Evolutionary conservation across 371 early-diverging fungal genomes (phyloP).

Genomic region (Syncephalastrum contaminatum): DNA sequence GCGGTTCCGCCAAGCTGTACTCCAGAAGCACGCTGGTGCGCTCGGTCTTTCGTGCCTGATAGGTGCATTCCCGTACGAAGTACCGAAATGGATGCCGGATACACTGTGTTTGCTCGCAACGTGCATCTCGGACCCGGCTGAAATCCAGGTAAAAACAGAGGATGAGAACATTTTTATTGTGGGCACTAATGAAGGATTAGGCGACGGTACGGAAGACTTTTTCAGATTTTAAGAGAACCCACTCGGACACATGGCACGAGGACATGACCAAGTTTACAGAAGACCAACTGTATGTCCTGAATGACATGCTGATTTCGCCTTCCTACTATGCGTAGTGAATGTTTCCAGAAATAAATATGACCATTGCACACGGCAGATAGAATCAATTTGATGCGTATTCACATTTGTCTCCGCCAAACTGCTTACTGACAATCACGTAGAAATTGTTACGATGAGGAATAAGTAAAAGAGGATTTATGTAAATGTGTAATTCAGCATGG

Average conservation of each 20-base stretch:
- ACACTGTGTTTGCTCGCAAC: constrained; percentile 72
- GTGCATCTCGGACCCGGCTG: constrained; percentile 85
- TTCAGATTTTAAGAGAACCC: constrained; percentile 89
- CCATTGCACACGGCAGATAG: no score
- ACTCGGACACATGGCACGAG: constrained; percentile 94
- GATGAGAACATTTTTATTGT: neutral
- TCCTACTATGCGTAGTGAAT: constrained; percentile 68
- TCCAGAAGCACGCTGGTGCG: constrained; percentile 84
- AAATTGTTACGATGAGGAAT: no score
- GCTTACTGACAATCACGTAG: no score
- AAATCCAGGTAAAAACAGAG: constrained; percentile 63
- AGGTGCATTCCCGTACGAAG: constrained; percentile 89
- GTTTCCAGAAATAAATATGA: no score
- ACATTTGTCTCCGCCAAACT: no score
- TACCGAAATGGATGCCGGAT: constrained; percentile 89
- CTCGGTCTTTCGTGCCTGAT: constrained; percentile 85
- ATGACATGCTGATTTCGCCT: constrained; percentile 86
- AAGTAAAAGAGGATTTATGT: no score
- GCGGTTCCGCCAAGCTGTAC: constrained; percentile 58
- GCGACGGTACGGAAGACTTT: constrained; percentile 83
- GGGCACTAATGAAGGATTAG: constrained; percentile 22
- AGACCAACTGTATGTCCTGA: constrained; percentile 74
- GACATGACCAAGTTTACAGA: constrained; percentile 76
- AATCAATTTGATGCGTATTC: no score
- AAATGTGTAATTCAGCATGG: no score